phyloP scores from a whole-genome alignment of 495 filamentous ascomycete species.

The Talaromyces borbonicus region DNA sequence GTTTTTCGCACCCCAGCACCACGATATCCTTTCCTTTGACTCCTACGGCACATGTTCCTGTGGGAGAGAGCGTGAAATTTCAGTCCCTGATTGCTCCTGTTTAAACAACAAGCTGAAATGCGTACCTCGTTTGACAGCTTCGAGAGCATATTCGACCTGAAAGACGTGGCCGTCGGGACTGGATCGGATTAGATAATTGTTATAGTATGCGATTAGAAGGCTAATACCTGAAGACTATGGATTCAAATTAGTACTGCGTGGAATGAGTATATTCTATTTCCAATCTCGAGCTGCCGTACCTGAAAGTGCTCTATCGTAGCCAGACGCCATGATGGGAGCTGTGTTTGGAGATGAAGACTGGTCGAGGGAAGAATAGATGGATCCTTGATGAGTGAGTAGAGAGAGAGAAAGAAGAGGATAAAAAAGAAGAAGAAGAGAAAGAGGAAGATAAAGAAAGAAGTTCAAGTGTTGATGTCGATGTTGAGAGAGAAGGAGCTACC shows the following conservation, averaged over 20 bases:
- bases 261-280: conserved; percentile 19
- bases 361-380: too few species aligned
- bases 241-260: conserved; percentile 25
- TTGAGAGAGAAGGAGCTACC: not conserved
- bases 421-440: not conserved
- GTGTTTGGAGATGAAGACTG: too few species aligned
- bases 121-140: conserved; percentile 94
- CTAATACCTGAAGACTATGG: conserved; percentile 56
- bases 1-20: conserved; percentile 95
- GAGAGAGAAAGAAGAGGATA: not conserved
- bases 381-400: not conserved
- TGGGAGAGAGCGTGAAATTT: too few species aligned
- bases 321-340: conserved; percentile 67
- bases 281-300: conserved; percentile 55
- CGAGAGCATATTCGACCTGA: conserved; percentile 98
- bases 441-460: too few species aligned
- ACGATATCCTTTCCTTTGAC: conserved; percentile 94
- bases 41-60: conserved; percentile 94
- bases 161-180: conserved; percentile 99
- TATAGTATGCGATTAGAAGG: conserved; percentile 8
- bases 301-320: conserved; percentile 91
- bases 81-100: too few species aligned
- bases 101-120: conserved; percentile 2
- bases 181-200: conserved; percentile 17
- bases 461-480: conserved; percentile 8